Evolutionary conservation across 73 alveolate species (phyloP), one percentile per base, ranked within the genome.

Genomic region (Paramecium sexaurelia): DNA sequence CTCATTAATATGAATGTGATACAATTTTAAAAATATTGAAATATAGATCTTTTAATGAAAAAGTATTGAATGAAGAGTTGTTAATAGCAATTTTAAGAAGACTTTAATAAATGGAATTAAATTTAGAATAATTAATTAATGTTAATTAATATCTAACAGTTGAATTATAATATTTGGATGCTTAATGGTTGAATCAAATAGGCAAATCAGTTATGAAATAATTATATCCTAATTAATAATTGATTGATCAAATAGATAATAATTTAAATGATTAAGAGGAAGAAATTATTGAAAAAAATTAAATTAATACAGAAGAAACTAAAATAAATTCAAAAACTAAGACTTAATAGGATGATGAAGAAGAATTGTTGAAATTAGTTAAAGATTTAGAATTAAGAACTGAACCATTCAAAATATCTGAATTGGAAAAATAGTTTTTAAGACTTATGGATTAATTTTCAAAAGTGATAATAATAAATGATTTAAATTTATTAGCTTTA

Each of bases 141-240:
- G 17, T 73, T 6, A 73, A 73, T 36, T 13, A 73, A 32, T 36
- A n/a, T 36, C 17, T 73, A 15, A 73, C 43, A 11, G 87, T 73
- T 33, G 87, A 73, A 20, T 73, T 73, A 35, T 33, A 73, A 73
- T 73, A 73, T 73, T 73, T 24, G 11, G 57, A 36, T 73, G 66
- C 87, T 13, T 22, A 36, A 73, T 73, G 87, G 87, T 22, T 73
- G 6, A 73, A 73, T 22, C 9, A 33, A 36, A 73, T 73, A 20
- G 11, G 13, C 19, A 36, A 73, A 73, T 73, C 55, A 27, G 87
- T 73, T 7, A 10, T 36, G n/a, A 1, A 73, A 73, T 27, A 8
- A 10, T 22, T 73, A 11, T 27, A 73, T 36, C 55, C 61, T 2
- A 19, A 36, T 36, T n/a, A 73, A 73, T 36, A 41, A 22, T 11